Conservation (phyloP, 768 basidiomycete genomes). For the Termitomyces sp. region DNA sequence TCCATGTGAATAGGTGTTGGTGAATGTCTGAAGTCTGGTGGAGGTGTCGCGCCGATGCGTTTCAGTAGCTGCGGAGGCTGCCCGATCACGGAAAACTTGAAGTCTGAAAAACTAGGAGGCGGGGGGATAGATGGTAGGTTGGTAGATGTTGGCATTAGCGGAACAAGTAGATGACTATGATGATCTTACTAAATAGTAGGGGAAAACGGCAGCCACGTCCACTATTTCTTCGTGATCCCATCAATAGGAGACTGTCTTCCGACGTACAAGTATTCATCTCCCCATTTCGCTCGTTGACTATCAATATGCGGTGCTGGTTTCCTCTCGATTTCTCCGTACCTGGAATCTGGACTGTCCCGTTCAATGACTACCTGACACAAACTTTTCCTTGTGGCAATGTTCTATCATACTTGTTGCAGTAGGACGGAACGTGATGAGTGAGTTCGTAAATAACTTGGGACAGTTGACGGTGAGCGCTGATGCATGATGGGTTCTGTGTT, state of each 20-base stretch:
- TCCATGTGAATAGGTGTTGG: conserved; percentile 4
- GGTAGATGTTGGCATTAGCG: background rate
- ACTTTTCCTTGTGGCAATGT: background rate
- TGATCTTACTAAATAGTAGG: background rate
- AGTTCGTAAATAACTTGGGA: background rate
- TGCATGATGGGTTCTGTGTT: background rate
- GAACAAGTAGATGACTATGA: background rate
- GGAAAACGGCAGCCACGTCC: background rate
- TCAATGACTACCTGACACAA: background rate
- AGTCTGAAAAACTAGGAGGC: conserved; percentile 8
- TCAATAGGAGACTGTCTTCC: background rate
- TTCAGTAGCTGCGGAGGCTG: conserved; percentile 8
- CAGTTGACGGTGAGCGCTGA: background rate
- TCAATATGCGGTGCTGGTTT: background rate
- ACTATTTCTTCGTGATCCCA: background rate
- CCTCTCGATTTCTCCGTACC: background rate
- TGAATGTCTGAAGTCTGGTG: conserved; percentile 4
- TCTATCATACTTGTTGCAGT: background rate
- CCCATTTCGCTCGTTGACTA: background rate
- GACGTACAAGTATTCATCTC: background rate
- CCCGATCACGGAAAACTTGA: conserved; percentile 9
- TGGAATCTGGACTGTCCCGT: background rate
- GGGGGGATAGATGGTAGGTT: background rate
- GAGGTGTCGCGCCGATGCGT: conserved; percentile 1
- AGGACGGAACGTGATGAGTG: background rate